These are phyloP conservation scores for Penicillium diatomitis DNA, from an alignment of 495 filamentous ascomycete genomes.

Conservation along the genomic window DNA sequence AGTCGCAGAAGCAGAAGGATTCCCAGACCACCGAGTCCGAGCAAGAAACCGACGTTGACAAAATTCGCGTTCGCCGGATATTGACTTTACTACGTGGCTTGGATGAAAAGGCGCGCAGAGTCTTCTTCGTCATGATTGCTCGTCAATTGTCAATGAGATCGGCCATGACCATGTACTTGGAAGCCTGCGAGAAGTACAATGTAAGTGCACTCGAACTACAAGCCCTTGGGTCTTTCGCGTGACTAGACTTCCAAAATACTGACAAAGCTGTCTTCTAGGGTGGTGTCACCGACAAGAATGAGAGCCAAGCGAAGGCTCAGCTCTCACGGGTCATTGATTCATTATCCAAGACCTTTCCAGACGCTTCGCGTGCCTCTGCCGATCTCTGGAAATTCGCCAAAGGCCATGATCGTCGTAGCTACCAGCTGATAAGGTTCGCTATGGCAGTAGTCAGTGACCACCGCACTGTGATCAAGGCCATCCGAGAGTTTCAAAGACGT, in stretches of 20 bases:
- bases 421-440: slow-evolving; percentile 78
- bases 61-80: slow-evolving; percentile 75
- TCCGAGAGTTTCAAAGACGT: slow-evolving; percentile 81
- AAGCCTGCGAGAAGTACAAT: slow-evolving; percentile 76
- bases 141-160: slow-evolving; percentile 62
- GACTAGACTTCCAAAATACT: slow-evolving; percentile 17
- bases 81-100: slow-evolving; percentile 70
- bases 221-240: neutral
- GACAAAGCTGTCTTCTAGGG: slow-evolving; percentile 37
- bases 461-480: slow-evolving; percentile 75
- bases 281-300: slow-evolving; percentile 67
- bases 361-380: slow-evolving; percentile 51
- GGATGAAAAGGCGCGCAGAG: slow-evolving; percentile 69
- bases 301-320: slow-evolving; percentile 55
- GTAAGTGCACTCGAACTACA: slow-evolving; percentile 22
- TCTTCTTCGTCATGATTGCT: slow-evolving; percentile 78
- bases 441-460: slow-evolving; percentile 86
- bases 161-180: slow-evolving; percentile 61
- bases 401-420: slow-evolving; percentile 79
- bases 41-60: slow-evolving; percentile 61
- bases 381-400: slow-evolving; percentile 90
- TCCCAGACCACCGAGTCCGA: slow-evolving; percentile 38
- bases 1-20: slow-evolving; percentile 50
- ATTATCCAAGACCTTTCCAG: slow-evolving; percentile 64
- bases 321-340: slow-evolving; percentile 60